Base-by-base conservation (phyloP, 257 asterid genomes). In the Nicotiana obtusifolia region DNA sequence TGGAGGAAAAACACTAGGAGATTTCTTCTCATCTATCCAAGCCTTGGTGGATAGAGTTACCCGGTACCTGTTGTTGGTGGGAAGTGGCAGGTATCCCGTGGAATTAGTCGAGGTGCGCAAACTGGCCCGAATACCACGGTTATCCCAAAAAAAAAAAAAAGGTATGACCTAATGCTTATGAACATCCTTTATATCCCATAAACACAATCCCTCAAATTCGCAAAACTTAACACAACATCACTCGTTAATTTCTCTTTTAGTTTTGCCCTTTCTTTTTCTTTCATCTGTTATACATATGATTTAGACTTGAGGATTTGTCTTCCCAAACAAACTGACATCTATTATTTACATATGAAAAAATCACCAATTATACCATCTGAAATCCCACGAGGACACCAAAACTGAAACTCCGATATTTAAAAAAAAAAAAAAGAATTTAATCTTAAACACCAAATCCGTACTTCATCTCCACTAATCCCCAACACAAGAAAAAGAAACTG, bases 171-270 rank as follows among this genome's bases (percentile, higher is more conserved):
- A 73, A 24, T 61, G 62, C 79, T 47, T 73, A 47, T 6, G 4
- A 47, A 49, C 24, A 73, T 47, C 60, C 41, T 24, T 49, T 20
- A 73, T 24, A 49, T 47, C 60, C 37, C 60, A 22, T 22, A 20
- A 24, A 71, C 22, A 26, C 31, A 71, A 71, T 5, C 37, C 61
- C 37, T 73, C 22, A 44, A 56, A 47, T 73, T 44, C 15, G 8
- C 78, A 73, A 73, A 73, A 73, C 78, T 73, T 44, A 47, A 73
- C 22, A 73, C 15, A 71, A 71, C 4, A 44, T 73, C 41, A 44
- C 31, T 65, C 47, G 5, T 30, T 65, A 28, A 15, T 22, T 71
- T 71, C 77, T 37, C 31, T 20, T 67, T 69, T 44, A 0, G 0
- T 14, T 44, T 14, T 28, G 1, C 16, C 20, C 44, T 22, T 14